These are phyloP conservation scores for Micractinium sp. DNA, from an alignment of 139 green algal genomes.

Conservation along the genomic window DNA sequence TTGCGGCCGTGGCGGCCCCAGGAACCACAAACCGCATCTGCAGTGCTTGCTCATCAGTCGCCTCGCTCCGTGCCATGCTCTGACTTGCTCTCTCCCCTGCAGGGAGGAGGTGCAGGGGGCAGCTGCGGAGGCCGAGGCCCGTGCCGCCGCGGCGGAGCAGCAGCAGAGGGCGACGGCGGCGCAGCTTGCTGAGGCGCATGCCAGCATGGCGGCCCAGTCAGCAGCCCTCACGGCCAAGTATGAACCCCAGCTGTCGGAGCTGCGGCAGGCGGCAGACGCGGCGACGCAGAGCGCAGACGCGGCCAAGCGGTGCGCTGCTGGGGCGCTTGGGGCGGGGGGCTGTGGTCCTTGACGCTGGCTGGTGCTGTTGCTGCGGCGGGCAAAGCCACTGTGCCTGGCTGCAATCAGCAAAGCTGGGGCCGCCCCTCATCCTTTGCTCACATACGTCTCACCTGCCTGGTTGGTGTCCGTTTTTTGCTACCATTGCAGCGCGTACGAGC, in stretches of 20 bases:
- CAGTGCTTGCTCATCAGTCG: too few relatives aligned
- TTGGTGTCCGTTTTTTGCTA: background rate
- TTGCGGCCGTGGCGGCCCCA: too few relatives aligned
- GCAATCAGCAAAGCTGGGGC: too few relatives aligned
- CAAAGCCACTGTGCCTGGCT: background rate
- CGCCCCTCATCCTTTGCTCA: background rate
- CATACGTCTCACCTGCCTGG: background rate
- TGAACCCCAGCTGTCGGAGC: slow-evolving; percentile 33
- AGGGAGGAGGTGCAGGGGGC: slow-evolving; percentile 24
- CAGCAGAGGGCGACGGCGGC: background rate
- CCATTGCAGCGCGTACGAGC: slow-evolving; percentile 27
- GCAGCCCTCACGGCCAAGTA: background rate
- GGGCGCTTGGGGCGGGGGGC: too few relatives aligned
- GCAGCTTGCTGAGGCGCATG: slow-evolving; percentile 13
- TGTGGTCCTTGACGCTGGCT: too few relatives aligned
- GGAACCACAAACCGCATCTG: too few relatives aligned
- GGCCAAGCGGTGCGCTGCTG: slow-evolving; percentile 28
- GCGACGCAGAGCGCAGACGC: slow-evolving; percentile 29
- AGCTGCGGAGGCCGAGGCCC: slow-evolving; percentile 33
- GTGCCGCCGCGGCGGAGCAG: slow-evolving; percentile 20
- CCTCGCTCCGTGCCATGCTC: background rate
- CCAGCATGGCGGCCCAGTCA: background rate
- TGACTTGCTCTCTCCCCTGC: background rate
- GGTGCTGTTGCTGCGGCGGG: background rate
- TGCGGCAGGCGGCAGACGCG: background rate